Evolutionary conservation across 441 rosid species (phyloP).

Genomic region (Erysimum cheiri): DNA sequence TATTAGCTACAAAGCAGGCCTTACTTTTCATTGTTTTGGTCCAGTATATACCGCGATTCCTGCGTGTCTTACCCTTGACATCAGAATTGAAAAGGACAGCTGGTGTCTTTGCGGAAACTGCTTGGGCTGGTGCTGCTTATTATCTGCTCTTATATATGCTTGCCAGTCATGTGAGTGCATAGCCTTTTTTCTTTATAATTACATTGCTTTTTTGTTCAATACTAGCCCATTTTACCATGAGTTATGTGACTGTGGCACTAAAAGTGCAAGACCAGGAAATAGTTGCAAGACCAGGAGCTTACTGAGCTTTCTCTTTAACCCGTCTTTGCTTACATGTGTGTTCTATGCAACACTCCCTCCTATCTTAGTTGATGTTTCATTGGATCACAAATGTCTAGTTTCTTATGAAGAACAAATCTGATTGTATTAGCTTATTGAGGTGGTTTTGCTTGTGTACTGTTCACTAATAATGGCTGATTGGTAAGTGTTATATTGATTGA

Average conservation of each 20-base stretch:
- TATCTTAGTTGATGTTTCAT: constrained; percentile 1
- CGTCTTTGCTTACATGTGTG: background rate
- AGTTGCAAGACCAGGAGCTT: constrained; percentile 3
- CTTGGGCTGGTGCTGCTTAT: constrained; percentile 97
- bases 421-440: background rate
- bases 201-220: background rate
- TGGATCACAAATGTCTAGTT: background rate
- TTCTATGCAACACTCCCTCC: background rate
- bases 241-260: background rate
- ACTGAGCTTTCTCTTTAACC: constrained; percentile 1
- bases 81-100: constrained; percentile 93
- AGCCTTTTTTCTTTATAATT: background rate
- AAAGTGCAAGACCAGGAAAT: background rate
- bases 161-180: constrained; percentile 89
- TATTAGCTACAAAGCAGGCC: constrained; percentile 75
- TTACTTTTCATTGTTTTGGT: constrained; percentile 73
- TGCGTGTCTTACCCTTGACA: constrained; percentile 74
- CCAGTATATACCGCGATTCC: constrained; percentile 80
- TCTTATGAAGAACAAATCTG: constrained; percentile 7
- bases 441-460: constrained; percentile 1
- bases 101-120: constrained; percentile 95
- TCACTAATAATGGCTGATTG: constrained; percentile 5
- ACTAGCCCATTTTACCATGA: background rate
- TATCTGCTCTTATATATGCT: constrained; percentile 92
- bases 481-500: constrained; percentile 4